Evolutionary conservation across 2,329 filamentous ascomycete species (phyloP).

Genomic region (Trichoderma cornu-damae): DNA sequence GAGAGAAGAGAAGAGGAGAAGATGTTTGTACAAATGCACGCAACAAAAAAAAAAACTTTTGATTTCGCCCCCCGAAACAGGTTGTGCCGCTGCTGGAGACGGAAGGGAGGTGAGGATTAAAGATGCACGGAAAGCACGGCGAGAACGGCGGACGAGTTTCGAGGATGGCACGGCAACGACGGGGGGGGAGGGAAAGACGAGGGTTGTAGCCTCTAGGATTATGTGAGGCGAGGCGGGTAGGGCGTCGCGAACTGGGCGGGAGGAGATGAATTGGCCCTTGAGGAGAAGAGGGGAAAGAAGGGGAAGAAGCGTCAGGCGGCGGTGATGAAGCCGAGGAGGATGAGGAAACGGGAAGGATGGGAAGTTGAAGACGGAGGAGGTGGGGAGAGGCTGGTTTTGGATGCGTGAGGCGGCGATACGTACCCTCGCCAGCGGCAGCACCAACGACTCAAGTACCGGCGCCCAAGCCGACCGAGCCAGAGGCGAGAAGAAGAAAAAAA

Average conservation of each 20-base stretch:
- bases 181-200: background rate
- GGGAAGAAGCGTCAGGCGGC: constrained; percentile 1
- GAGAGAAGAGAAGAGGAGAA: background rate
- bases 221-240: constrained; percentile 7
- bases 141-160: background rate
- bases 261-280: constrained; percentile 3
- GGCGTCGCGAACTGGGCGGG: constrained; percentile 15
- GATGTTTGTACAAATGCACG: constrained; percentile 1
- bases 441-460: constrained; percentile 8
- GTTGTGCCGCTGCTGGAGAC: background rate
- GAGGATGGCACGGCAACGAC: constrained; percentile 11
- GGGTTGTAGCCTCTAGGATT: background rate
- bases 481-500: constrained; percentile 16
- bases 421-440: background rate
- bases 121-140: constrained; percentile 9
- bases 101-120: background rate
- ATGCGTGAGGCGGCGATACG: constrained; percentile 14
- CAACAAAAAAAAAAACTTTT: too few relatives aligned
- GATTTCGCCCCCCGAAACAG: background rate
- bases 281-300: background rate
- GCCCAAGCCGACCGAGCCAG: constrained; percentile 11
- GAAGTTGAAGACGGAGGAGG: constrained; percentile 10
- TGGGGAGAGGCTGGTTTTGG: constrained; percentile 18
- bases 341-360: constrained; percentile 15
- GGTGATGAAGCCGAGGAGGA: constrained; percentile 10